Evolutionary conservation across 2,329 filamentous ascomycete species (phyloP).

Genomic region (Aspergillus sp.): DNA sequence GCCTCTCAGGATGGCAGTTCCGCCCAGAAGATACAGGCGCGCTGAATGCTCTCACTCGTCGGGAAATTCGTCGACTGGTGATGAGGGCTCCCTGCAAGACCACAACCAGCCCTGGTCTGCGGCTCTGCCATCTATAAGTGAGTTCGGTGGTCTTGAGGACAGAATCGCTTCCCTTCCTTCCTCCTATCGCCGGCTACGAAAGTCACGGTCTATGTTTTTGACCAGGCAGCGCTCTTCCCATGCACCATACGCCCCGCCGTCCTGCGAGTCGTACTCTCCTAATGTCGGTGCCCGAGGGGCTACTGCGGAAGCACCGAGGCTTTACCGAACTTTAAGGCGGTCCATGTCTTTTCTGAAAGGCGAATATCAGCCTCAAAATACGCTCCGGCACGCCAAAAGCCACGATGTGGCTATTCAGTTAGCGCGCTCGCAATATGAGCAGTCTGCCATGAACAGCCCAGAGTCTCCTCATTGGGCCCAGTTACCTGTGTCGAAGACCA

Average conservation of each 20-base stretch:
- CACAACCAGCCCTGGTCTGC: conserved; percentile 22
- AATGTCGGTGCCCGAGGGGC: conserved; percentile 4
- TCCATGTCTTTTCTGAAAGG: conserved; percentile 49
- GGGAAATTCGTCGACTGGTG: conserved; percentile 17
- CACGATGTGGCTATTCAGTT: conserved; percentile 47
- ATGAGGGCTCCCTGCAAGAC: conserved; percentile 4
- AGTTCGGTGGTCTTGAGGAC: conserved; percentile 40
- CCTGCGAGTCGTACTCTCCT: conserved; percentile 18
- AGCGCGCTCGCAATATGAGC: conserved; percentile 45
- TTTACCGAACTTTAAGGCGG: conserved; percentile 38
- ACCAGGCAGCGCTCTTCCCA: conserved; percentile 40
- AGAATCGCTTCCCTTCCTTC: conserved; percentile 48
- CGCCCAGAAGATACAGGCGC: conserved; percentile 29
- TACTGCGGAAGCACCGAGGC: conserved; percentile 17
- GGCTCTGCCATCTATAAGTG: conserved; percentile 34
- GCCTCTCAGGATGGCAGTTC: conserved; percentile 30
- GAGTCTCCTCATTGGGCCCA: conserved; percentile 31
- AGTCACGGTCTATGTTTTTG: conserved; percentile 54
- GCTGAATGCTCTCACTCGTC: conserved; percentile 21
- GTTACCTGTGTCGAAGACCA: conserved; percentile 27
- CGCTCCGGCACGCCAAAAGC: conserved; percentile 32
- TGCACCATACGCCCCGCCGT: conserved; percentile 20
- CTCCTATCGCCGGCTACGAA: conserved; percentile 52
- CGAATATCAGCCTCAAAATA: conserved; percentile 26
- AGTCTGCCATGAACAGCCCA: conserved; percentile 27